A percentile compares a stretch with the other conserved stretches of the same genome.
These are phyloP conservation scores for Saccharomyces hybrid DNA, from an alignment of 1,139 yeast species.

Conservation along the genomic window DNA sequence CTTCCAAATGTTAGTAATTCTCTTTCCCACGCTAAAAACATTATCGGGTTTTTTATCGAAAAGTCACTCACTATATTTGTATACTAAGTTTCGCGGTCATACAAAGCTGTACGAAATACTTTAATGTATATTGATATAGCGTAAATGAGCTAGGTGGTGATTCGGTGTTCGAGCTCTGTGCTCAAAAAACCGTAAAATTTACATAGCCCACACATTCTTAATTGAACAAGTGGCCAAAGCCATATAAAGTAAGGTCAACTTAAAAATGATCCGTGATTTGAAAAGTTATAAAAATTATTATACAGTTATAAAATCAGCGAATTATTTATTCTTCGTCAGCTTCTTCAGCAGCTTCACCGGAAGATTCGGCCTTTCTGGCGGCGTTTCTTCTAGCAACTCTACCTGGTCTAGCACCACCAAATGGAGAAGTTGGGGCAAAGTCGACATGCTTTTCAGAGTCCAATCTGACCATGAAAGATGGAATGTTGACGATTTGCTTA, in stretches of 20 bases:
- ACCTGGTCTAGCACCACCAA: conserved; percentile 99
- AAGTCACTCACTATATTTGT: no score
- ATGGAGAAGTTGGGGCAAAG: conserved; percentile 97
- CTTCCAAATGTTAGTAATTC: no score
- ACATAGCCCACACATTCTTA: no score
- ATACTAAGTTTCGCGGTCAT: no score
- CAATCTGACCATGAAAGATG: conserved; percentile 99
- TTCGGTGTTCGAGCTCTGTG: no score
- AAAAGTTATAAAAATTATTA: conserved; percentile 16
- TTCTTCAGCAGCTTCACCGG: conserved; percentile 38
- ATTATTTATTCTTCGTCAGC: conserved; percentile 44
- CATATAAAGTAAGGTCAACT: conserved; percentile 16
- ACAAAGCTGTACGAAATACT: no score
- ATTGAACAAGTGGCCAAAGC: no score
- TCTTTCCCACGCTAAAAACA: no score
- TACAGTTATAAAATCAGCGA: conserved; percentile 11
- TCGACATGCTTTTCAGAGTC: conserved; percentile 99
- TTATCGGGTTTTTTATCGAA: no score
- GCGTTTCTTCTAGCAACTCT: conserved; percentile 98
- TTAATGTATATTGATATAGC: no score
- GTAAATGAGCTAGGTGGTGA: no score
- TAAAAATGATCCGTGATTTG: conserved; percentile 8
- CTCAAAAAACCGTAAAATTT: no score
- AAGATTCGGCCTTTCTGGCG: conserved; percentile 44
- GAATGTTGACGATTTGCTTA: conserved; percentile 97